Conservation (phyloP, 768 basidiomycete genomes). For the Coprinopsis marcescibilis region DNA sequence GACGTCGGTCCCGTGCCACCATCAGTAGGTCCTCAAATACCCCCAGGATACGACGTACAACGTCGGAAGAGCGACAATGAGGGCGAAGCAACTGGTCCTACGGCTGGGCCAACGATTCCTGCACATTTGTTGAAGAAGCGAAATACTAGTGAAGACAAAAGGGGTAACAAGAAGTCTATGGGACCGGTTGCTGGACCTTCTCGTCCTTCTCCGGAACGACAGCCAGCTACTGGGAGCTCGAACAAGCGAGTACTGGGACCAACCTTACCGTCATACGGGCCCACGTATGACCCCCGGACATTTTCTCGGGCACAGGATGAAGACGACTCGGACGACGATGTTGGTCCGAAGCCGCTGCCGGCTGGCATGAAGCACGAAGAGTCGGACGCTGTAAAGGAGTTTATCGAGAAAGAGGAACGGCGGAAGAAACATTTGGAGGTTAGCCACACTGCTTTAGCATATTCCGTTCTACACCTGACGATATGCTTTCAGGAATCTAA, state of each 20-base stretch:
- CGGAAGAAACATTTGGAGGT: conserved; percentile 66
- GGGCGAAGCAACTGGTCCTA: background rate
- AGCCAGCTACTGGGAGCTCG: background rate
- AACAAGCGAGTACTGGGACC: conserved; percentile 45
- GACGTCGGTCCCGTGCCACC: background rate
- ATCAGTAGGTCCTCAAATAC: conserved; percentile 11
- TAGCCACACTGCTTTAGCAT: conserved; percentile 12
- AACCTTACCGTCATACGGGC: conserved; percentile 38
- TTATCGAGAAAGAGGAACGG: conserved; percentile 80
- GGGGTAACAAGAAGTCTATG: conserved; percentile 4
- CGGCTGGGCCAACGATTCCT: conserved; percentile 8
- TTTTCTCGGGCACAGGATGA: conserved; percentile 30
- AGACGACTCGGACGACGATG: conserved; percentile 68
- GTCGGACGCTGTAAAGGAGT: conserved; percentile 70
- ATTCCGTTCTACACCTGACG: background rate
- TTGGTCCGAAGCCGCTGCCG: conserved; percentile 79
- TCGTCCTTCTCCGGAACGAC: background rate
- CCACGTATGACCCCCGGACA: conserved; percentile 26
- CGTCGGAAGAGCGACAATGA: background rate
- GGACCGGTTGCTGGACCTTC: conserved; percentile 5
- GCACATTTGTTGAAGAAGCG: conserved; percentile 1
- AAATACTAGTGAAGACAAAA: conserved; percentile 4
- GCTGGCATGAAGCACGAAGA: conserved; percentile 35
- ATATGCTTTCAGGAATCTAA: conserved; percentile 50
- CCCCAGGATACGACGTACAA: background rate